Evolutionary conservation across 768 basidiomycete species (phyloP), one percentile per base, ranked within the genome.

Genomic region (Boletus bicolor): DNA sequence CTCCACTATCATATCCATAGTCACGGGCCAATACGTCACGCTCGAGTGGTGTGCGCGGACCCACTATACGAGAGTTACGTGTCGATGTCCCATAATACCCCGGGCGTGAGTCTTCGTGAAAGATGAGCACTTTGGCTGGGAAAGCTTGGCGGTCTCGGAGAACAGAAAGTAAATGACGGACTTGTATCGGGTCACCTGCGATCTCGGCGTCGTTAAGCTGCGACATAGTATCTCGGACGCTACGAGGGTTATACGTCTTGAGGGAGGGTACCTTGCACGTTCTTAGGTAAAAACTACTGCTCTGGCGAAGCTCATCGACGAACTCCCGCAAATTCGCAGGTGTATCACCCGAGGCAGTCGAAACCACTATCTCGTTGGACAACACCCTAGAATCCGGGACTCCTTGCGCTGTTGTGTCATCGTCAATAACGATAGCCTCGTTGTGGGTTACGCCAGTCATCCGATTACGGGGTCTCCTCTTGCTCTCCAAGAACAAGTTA

Each of bases 21-120:
- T 98, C 93, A 51, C 91, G 79, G 12, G 82, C 79, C 1, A 87
- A 75, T 11, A 82, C 76, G 64, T 99, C 97, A 60, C 82, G 82
- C 3, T 80, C 84, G 57, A 96, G 87, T 1, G 97, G 95, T 17
- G 80, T 82, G 15, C 97, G 84, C 2, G 94, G 87, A 1, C 93
- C 88, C 56, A 98, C 84, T 35, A 83, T 72, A 17, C 77, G 77
- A 14, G 93, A 95, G 56, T 77, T 83, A 51, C 88, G 86, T 8
- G 93, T 94, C 87, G 91, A 98, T 7, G 97, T 98, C 21, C 95
- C 96, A 64, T 85, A 88, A 72, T 96, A 98, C 1, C 93, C 93
- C 12, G 97, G 96, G 46, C 97, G 84, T 0, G 81, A 79, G 68
- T 98, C 93, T 54, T 87, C 87, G 15, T 77, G 73, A 71, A 97